Percentiles rank a stretch among this genome's conserved stretches.
These are phyloP conservation scores for Puya raimondii DNA, from an alignment of 176 grass and related monocot genomes.

Conservation along the genomic window DNA sequence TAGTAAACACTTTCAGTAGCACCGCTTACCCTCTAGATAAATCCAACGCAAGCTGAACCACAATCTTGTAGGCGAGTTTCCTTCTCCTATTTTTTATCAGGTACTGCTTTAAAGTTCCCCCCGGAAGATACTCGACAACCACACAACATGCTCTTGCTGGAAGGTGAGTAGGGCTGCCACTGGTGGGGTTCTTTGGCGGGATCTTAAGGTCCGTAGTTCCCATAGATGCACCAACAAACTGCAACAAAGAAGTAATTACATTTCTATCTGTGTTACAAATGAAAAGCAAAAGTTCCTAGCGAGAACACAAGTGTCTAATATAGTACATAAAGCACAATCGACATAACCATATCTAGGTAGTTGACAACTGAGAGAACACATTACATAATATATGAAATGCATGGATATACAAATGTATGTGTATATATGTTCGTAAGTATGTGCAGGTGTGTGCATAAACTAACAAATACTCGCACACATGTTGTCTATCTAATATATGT, in stretches of 20 bases:
- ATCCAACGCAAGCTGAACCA: constrained; percentile 83
- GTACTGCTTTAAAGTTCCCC: constrained; percentile 82
- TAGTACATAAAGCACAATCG: not conserved
- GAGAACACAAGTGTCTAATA: not conserved
- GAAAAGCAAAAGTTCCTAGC: too few species aligned
- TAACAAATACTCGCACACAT: too few species aligned
- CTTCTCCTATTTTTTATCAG: constrained; percentile 57
- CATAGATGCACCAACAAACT: constrained; percentile 97
- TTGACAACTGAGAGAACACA: not conserved
- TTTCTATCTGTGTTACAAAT: not conserved
- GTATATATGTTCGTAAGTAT: too few species aligned
- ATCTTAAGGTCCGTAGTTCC: constrained; percentile 73
- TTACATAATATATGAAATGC: constrained; percentile 1
- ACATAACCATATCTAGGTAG: too few species aligned
- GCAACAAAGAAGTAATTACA: constrained; percentile 14
- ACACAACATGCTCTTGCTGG: constrained; percentile 79
- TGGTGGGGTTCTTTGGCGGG: constrained; percentile 40
- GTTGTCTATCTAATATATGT: too few species aligned
- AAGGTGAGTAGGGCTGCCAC: constrained; percentile 35
- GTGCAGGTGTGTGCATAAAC: too few species aligned
- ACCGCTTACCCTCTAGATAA: constrained; percentile 67
- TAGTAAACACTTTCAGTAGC: not conserved
- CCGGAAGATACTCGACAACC: constrained; percentile 82
- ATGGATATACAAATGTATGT: not conserved
- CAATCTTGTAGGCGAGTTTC: constrained; percentile 77